Percentiles rank a stretch among this genome's conserved stretches.
Conservation (phyloP, 1,284 basidiomycete species). For the Kwoniella shivajii region DNA sequence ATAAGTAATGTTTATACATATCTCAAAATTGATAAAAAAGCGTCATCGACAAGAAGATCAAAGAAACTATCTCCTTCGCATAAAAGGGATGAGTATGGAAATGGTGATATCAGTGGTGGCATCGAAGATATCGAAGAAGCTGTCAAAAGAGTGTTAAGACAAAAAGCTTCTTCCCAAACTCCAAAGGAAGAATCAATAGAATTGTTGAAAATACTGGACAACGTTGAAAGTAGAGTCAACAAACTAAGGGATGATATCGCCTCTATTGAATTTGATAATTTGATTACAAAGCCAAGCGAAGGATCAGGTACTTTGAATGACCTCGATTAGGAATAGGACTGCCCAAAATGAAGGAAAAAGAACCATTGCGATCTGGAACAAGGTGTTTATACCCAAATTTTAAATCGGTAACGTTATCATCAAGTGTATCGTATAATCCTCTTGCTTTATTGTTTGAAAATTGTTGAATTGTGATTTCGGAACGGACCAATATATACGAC, state of each 20-base stretch:
- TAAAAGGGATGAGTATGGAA: not conserved
- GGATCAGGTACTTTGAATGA: not conserved
- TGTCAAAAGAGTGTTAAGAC: slow-evolving; percentile 28
- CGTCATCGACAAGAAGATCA: slow-evolving; percentile 14
- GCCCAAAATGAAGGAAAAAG: not conserved
- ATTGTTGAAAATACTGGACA: slow-evolving; percentile 36
- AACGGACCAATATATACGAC: too few species aligned
- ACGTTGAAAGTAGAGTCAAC: slow-evolving; percentile 31
- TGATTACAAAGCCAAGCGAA: not conserved
- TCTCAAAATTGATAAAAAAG: slow-evolving; percentile 27
- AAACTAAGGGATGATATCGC: slow-evolving; percentile 16
- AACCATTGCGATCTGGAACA: not conserved
- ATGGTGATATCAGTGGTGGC: not conserved
- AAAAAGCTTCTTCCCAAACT: slow-evolving; percentile 4
- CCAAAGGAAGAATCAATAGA: slow-evolving; percentile 32
- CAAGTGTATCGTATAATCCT: too few species aligned
- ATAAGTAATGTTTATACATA: slow-evolving; percentile 64
- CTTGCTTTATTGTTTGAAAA: too few species aligned
- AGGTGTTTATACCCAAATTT: too few species aligned
- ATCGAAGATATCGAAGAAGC: slow-evolving; percentile 33
- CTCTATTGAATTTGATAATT: not conserved
- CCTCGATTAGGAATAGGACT: not conserved
- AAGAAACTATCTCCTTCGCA: slow-evolving; percentile 2
- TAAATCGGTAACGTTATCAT: too few species aligned
- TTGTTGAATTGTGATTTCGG: too few species aligned